These are phyloP conservation scores for Pouteria campechiana DNA, from an alignment of 179 eudicot genomes.

Conservation along the genomic window DNA sequence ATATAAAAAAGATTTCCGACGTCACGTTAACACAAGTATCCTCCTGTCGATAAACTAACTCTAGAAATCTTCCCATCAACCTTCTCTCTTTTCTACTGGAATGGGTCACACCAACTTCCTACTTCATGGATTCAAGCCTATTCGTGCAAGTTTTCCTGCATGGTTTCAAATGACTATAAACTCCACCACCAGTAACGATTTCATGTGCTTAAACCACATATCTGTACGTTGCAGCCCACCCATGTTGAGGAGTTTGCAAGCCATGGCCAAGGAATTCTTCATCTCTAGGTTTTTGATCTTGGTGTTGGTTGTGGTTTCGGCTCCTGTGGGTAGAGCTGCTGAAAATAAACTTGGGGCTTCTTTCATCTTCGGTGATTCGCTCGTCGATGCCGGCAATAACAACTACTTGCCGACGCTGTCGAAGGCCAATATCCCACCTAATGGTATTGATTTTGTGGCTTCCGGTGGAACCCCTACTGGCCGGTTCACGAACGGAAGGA, in stretches of 20 bases:
- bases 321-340: constrained; percentile 9
- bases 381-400: constrained; percentile 90
- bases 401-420: constrained; percentile 66
- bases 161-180: too few relatives aligned
- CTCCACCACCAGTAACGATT: neutral
- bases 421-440: constrained; percentile 57
- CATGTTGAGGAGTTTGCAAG: neutral
- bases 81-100: neutral
- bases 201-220: neutral
- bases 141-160: constrained; percentile 8
- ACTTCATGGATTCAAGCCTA: constrained; percentile 1
- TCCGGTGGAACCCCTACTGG: constrained; percentile 84
- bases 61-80: neutral
- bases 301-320: constrained; percentile 15
- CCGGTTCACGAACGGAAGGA: constrained; percentile 83
- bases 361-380: constrained; percentile 81
- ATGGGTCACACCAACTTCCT: constrained; percentile 14
- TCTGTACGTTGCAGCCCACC: neutral
- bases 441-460: constrained; percentile 81
- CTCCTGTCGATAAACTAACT: constrained; percentile 18
- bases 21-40: too few relatives aligned
- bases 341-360: constrained; percentile 56
- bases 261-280: constrained; percentile 10
- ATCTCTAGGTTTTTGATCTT: constrained; percentile 3
- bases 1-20: too few relatives aligned